phyloP scores from a whole-genome alignment of 1,284 basidiomycete genomes.

The Apiotrichum sp. region DNA sequence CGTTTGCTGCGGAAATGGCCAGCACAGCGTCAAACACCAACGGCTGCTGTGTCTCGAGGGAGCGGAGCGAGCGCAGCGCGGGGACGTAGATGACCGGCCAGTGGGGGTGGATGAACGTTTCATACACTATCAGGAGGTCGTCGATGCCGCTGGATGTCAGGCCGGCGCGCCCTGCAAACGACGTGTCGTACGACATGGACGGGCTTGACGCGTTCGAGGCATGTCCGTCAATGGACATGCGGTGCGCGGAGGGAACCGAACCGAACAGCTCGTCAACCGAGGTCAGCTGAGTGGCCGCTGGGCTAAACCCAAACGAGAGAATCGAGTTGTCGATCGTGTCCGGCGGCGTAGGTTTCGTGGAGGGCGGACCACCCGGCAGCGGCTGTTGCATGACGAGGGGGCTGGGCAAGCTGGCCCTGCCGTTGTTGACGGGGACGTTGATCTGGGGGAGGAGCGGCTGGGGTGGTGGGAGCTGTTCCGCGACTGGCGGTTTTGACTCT shows the following conservation, averaged over 20 bases:
- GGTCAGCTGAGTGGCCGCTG: neutral
- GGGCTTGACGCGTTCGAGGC: too few species aligned
- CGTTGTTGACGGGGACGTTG: neutral
- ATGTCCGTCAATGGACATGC: too few species aligned
- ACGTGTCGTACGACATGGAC: neutral
- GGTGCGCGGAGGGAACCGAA: neutral
- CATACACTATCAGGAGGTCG: constrained; percentile 15
- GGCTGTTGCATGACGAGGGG: neutral
- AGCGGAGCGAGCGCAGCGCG: constrained; percentile 4
- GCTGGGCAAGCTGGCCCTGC: neutral
- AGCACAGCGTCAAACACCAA: constrained; percentile 17
- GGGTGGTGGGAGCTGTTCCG: neutral
- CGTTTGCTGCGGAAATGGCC: constrained; percentile 14
- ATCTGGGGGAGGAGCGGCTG: neutral
- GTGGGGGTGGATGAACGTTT: constrained; percentile 20
- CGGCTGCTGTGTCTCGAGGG: constrained; percentile 10
- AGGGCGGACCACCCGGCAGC: neutral
- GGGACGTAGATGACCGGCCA: constrained; percentile 18
- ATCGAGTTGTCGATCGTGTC: neutral
- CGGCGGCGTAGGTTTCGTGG: neutral
- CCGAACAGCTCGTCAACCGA: too few species aligned
- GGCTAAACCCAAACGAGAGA: neutral
- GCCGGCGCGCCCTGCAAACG: constrained; percentile 5
- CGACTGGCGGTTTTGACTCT: neutral
- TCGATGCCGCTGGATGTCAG: constrained; percentile 9